These are phyloP conservation scores for Lactifluus piperatus DNA, from an alignment of 768 basidiomycete genomes.

Conservation along the genomic window DNA sequence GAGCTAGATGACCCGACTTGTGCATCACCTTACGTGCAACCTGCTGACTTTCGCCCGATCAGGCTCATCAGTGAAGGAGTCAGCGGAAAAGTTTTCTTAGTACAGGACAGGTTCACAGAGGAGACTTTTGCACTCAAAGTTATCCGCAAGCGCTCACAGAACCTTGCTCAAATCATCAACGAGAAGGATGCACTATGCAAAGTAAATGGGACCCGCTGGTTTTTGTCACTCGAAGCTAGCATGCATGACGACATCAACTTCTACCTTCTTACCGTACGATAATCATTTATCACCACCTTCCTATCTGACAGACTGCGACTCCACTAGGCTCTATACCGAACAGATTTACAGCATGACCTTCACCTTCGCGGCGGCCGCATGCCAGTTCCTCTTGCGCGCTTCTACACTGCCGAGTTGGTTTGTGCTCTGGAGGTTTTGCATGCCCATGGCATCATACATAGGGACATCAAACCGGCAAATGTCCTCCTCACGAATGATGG, in stretches of 20 bases:
- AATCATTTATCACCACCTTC: background rate
- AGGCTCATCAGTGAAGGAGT: slow-evolving; percentile 15
- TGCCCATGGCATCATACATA: slow-evolving; percentile 35
- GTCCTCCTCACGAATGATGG: slow-evolving; percentile 15
- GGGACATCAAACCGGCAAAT: slow-evolving; percentile 42
- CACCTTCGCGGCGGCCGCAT: slow-evolving; percentile 12
- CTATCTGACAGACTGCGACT: background rate
- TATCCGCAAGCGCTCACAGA: slow-evolving; percentile 13
- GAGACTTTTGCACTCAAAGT: slow-evolving; percentile 14
- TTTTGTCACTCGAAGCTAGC: slow-evolving; percentile 19
- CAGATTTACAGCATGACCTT: slow-evolving; percentile 16
- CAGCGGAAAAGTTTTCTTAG: slow-evolving; percentile 17
- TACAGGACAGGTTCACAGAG: slow-evolving; percentile 11
- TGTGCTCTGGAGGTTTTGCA: slow-evolving; percentile 29
- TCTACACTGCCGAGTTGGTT: slow-evolving; percentile 16
- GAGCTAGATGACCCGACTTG: background rate
- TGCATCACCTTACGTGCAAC: background rate
- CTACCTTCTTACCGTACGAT: slow-evolving; percentile 17
- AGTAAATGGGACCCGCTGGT: slow-evolving; percentile 7
- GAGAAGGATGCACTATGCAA: slow-evolving; percentile 15
- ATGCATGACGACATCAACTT: slow-evolving; percentile 19
- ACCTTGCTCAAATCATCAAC: background rate
- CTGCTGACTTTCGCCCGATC: slow-evolving; percentile 11
- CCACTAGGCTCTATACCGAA: slow-evolving; percentile 6
- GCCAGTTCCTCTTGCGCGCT: slow-evolving; percentile 9